Base-by-base conservation (phyloP, 2,329 filamentous ascomycete genomes). In the Paraphaeosphaeria minitans region DNA sequence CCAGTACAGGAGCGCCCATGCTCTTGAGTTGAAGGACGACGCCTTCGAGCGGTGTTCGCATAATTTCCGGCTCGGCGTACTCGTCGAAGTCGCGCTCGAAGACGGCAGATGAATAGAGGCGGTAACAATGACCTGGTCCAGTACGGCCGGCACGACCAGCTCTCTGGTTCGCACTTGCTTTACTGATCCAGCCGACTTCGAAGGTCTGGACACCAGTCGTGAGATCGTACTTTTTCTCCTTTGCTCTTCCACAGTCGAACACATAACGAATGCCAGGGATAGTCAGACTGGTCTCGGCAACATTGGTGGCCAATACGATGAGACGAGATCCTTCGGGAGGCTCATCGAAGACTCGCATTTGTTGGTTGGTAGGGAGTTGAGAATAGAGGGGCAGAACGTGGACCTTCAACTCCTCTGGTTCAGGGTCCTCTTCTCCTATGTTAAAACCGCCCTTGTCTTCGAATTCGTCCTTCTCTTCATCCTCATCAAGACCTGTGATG, bases 191-290 rank as follows among this genome's bases (percentile, higher is more conserved):
- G 42, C 90, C 90, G 54, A 99, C 87, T 68, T 97, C 91, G 73
- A 97, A 99, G 71, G 90, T 97, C 75, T 99, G 95, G 0, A 99
- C 94, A 3, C 94, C 94, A 9, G 91, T 97, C 12, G 86, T 80
- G n/a, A 87, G 84, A 73, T 98, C 91, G 70, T 95, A 98, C 58
- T 89, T 90, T 62, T 94, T 89, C 75, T 97, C 93, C 76, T 99
- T 99, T 37, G 91, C 90, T 51, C 96, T 85, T 35, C 95, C 95
- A 65, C 91, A 93, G 76, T 98, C 94, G 62, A 99, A 97, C 9
- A 99, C 95, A 72, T 97, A 99, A 60, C 92, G 87, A 61, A 96
- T 93, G 1, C 93, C 93, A 0, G 95, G 94, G 57, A 99, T 99
- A 0, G 95, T 99, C 73, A 99, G 84, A 85, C 91, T 96, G 0